Base-by-base conservation (phyloP, 2,329 filamentous ascomycete genomes). In the Ophiocordyceps camponoti-rufipedis region DNA sequence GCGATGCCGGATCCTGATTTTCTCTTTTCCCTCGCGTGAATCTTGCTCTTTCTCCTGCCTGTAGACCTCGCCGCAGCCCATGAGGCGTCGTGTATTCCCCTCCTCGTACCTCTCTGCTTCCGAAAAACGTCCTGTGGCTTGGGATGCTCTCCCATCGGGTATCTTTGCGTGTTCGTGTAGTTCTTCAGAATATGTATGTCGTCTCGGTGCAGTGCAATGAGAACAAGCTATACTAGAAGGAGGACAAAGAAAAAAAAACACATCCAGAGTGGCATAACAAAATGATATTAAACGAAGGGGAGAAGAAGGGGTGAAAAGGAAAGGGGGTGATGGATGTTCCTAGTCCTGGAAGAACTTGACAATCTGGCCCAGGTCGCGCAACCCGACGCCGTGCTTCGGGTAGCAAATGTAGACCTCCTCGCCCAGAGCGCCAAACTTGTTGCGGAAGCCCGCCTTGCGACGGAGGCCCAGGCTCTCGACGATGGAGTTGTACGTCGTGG, bases 341-440 rank as follows among this genome's bases (percentile, higher is more conserved):
- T 44, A 35, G 45, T 85, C 85, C 62, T 89, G 83, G 61, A 94
- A 91, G 67, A 94, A 94, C 58, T 81, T 83, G 65, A 94, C 71
- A 53, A 95, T 78, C n/a, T 87, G 85, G 59, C 83, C 78, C 50
- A 87, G 78, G 41, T 87, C 88, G 50, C 80, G 76, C 42, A 88
- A 78, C 2, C 86, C 86, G 28, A 95, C 71, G 8, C 88, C 87
- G 56, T 87, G 80, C 47, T 82, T 80, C 39, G 88, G 88, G 63
- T 94, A 95, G 58, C 85, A 87, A 52, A 95, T 86, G 62, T 85
- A 95, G 28, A 89, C 78, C 43, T 83, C 78, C 56, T 94, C 87
- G 49, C 88, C 85, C 47, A 77, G 68, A 5, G 84, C 84, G 45
- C 88, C 88, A 60, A 95, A 77, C 71, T 95, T 95, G 66, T 85